These are phyloP conservation scores for Aspergillus fructus DNA, from an alignment of 2,329 filamentous ascomycete species.

Conservation along the genomic window DNA sequence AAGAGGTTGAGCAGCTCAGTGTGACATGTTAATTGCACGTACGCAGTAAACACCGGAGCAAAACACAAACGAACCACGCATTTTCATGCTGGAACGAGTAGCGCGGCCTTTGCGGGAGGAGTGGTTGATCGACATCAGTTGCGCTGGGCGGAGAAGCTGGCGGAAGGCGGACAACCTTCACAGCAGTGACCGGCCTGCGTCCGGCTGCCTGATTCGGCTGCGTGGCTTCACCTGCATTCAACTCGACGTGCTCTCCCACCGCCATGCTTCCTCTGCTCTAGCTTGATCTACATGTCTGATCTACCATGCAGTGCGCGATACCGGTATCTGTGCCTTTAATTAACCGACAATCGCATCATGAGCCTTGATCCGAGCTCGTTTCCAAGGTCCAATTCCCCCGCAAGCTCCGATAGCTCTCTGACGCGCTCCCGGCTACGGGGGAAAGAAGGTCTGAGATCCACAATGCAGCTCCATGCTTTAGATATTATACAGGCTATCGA, in stretches of 20 bases:
- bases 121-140: neutral
- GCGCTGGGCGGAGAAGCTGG: constrained; percentile 3
- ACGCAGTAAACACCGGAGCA: neutral
- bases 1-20: neutral
- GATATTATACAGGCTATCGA: neutral
- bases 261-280: constrained; percentile 10
- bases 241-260: constrained; percentile 2
- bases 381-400: constrained; percentile 61
- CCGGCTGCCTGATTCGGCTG: constrained; percentile 9
- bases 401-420: constrained; percentile 80
- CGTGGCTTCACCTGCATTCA: constrained; percentile 17
- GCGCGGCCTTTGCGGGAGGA: neutral
- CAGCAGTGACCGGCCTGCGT: neutral
- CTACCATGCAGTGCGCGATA: constrained; percentile 35
- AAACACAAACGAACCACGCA: neutral
- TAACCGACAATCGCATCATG: constrained; percentile 37
- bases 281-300: constrained; percentile 27
- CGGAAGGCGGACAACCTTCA: constrained; percentile 1
- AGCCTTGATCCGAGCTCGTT: constrained; percentile 44
- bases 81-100: neutral
- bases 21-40: constrained; percentile 1
- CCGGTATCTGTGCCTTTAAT: constrained; percentile 19
- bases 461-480: neutral
- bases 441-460: constrained; percentile 65
- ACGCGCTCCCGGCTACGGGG: constrained; percentile 76